Percentiles rank a stretch among this genome's conserved stretches.
These are phyloP conservation scores for Cicer yamashitae DNA, from an alignment of 306 rosid genomes.

Conservation along the genomic window DNA sequence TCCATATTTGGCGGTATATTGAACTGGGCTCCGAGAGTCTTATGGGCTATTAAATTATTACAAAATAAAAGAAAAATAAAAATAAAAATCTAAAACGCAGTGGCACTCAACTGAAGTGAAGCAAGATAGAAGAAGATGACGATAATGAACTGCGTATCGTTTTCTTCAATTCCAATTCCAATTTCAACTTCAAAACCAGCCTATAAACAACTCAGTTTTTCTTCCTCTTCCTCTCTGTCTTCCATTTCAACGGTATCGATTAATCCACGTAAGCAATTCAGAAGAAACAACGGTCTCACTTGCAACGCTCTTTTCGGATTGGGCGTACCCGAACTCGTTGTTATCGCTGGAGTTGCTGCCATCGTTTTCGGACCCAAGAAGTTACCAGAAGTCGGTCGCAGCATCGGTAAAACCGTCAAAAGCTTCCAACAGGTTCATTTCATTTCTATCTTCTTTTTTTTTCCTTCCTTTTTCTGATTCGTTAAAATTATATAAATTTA, in stretches of 20 bases:
- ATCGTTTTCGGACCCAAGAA: slow-evolving; percentile 93
- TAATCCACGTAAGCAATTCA: slow-evolving; percentile 3
- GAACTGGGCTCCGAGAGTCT: no score
- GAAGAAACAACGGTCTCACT: slow-evolving; percentile 52
- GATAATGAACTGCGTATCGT: slow-evolving; percentile 32
- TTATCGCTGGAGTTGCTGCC: slow-evolving; percentile 94
- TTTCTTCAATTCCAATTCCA: slow-evolving; percentile 8
- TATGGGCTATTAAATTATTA: not conserved
- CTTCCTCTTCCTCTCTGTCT: slow-evolving; percentile 15
- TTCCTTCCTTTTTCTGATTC: not conserved
- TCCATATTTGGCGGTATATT: no score
- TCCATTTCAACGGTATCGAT: not conserved
- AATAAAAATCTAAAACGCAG: slow-evolving; percentile 23
- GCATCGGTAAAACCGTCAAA: slow-evolving; percentile 92
- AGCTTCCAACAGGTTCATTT: slow-evolving; percentile 92
- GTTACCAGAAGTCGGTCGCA: slow-evolving; percentile 94
- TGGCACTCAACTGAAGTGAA: not conserved
- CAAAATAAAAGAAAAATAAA: not conserved
- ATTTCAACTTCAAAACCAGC: not conserved
- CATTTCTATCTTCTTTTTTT: not conserved
- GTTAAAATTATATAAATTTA: no score
- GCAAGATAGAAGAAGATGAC: slow-evolving; percentile 12
- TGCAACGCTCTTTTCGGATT: slow-evolving; percentile 91
- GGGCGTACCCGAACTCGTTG: slow-evolving; percentile 89
- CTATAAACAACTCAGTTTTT: slow-evolving; percentile 1